A percentile compares a stretch with the other conserved stretches of the same genome.
Conservation (phyloP, 176 grass and related monocot species). For the Cymbopogon citratus region DNA sequence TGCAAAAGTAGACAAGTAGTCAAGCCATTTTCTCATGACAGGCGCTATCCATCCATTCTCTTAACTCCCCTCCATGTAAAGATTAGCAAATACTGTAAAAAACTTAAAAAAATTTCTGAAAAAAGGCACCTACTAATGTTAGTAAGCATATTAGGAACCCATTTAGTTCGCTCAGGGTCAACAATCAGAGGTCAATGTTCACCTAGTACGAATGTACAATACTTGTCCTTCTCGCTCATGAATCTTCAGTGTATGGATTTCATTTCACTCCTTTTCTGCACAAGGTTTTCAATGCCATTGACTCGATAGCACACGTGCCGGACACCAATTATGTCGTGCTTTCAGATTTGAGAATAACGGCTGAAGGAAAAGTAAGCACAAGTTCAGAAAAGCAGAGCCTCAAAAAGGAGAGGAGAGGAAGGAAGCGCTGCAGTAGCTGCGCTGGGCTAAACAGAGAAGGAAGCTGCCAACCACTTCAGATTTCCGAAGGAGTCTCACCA, state of each 20-base stretch:
- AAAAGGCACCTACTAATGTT: background rate
- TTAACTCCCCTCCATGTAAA: background rate
- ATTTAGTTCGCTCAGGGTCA: background rate
- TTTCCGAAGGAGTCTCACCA: too few relatives aligned
- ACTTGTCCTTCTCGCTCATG: background rate
- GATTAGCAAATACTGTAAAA: too few relatives aligned
- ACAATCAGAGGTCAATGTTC: background rate
- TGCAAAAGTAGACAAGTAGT: background rate
- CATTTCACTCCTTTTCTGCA: background rate
- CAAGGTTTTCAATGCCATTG: constrained; percentile 5
- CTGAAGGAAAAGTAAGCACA: background rate
- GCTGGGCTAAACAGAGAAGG: too few relatives aligned
- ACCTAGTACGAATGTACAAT: background rate
- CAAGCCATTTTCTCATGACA: background rate
- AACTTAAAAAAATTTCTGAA: too few relatives aligned
- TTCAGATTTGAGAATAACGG: background rate
- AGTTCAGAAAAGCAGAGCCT: background rate
- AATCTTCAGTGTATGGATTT: background rate
- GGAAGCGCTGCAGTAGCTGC: too few relatives aligned
- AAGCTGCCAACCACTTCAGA: constrained; percentile 2
- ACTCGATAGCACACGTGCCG: background rate
- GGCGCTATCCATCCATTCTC: background rate
- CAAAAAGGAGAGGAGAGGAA: too few relatives aligned
- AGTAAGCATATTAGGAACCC: background rate
- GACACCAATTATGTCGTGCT: background rate